A percentile compares a stretch with the other conserved stretches of the same genome.
phyloP scores from a whole-genome alignment of 2,329 filamentous ascomycete species.

The Xylaria sp. region DNA sequence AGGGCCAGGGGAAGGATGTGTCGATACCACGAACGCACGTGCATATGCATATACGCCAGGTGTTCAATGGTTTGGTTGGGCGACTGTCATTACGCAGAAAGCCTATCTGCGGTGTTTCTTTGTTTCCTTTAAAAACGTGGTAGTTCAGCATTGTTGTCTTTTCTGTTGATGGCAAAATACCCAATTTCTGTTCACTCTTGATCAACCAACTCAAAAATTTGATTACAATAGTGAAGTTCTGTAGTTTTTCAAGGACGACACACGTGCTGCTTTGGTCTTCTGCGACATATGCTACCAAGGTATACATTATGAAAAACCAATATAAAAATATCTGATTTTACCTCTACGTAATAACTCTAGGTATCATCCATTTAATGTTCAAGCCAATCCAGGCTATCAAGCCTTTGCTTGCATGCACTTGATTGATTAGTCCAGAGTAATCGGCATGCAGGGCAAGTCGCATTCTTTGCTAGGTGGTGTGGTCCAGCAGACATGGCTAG shows the following conservation, averaged over 20 bases:
- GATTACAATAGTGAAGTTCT: not conserved
- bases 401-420: not conserved
- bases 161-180: slow-evolving; percentile 31
- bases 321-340: not conserved
- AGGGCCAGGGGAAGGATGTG: slow-evolving; percentile 21
- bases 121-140: slow-evolving; percentile 19
- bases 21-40: slow-evolving; percentile 35
- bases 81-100: slow-evolving; percentile 31
- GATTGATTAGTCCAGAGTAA: not conserved
- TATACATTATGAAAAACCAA: not conserved
- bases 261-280: not conserved
- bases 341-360: not conserved
- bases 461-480: not conserved
- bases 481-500: not conserved
- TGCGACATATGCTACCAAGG: not conserved
- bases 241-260: not conserved
- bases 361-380: not conserved
- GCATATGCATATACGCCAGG: slow-evolving; percentile 39
- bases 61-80: slow-evolving; percentile 31
- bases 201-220: not conserved
- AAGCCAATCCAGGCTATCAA: not conserved
- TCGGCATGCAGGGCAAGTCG: not conserved
- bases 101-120: slow-evolving; percentile 28
- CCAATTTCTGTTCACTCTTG: slow-evolving; percentile 28
- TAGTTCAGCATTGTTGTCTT: slow-evolving; percentile 28